phyloP scores from a whole-genome alignment of 1,284 basidiomycete species.

The Rhodotorula sp. region DNA sequence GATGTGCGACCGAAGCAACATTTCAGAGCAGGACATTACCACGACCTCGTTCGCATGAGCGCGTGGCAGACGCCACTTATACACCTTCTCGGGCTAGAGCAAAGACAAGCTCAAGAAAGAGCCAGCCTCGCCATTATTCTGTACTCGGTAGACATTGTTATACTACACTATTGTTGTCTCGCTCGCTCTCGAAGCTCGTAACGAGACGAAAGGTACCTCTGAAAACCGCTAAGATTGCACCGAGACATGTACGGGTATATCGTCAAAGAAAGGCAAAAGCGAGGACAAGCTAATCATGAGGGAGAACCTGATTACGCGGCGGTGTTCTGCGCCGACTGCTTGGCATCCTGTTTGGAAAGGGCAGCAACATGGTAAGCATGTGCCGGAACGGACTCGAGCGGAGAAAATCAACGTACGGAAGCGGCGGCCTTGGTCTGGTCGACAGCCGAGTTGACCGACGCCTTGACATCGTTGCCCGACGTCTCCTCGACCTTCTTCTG shows the following conservation, averaged over 20 bases:
- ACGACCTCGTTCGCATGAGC: conserved; percentile 2
- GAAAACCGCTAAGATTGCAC: not conserved
- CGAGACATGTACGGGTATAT: conserved; percentile 5
- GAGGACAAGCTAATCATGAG: not conserved
- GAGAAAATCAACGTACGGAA: not conserved
- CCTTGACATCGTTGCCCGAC: conserved; percentile 22
- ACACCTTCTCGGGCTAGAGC: not conserved
- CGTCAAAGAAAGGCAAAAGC: not conserved
- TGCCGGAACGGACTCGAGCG: too few species aligned
- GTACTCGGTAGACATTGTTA: not conserved
- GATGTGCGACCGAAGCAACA: conserved; percentile 38
- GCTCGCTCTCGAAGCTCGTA: not conserved
- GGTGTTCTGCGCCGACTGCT: not conserved
- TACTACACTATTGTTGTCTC: not conserved
- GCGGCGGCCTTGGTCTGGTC: conserved; percentile 3
- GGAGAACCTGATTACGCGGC: not conserved
- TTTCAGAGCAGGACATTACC: conserved; percentile 27
- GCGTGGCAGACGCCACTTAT: too few species aligned
- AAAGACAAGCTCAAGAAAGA: not conserved
- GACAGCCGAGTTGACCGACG: conserved; percentile 18
- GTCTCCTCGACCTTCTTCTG: conserved; percentile 33
- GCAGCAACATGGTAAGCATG: not conserved
- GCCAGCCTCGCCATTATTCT: not conserved
- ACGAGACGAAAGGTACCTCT: too few species aligned
- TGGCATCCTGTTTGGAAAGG: conserved; percentile 1